Percentiles rank a stretch among this genome's conserved stretches.
Conservation (phyloP, 2,329 filamentous ascomycete genomes). For the Helotiales sp. region DNA sequence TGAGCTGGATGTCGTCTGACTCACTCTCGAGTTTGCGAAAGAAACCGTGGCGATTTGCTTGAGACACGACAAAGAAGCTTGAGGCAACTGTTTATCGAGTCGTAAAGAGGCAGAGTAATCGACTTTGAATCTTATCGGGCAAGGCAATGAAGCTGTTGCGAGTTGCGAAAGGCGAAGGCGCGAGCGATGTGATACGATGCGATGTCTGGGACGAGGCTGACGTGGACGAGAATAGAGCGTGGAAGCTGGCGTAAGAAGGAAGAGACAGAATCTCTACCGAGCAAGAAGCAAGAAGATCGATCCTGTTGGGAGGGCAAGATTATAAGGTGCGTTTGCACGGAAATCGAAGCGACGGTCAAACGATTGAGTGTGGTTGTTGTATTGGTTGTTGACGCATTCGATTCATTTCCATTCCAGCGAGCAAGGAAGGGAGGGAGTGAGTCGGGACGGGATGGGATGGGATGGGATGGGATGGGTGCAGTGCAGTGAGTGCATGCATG, state of each 20-base stretch:
- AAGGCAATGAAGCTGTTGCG: conserved; percentile 36
- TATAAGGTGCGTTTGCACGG: conserved; percentile 23
- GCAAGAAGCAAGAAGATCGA: conserved; percentile 9
- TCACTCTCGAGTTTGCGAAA: conserved; percentile 43
- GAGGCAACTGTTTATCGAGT: conserved; percentile 35
- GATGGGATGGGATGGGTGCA: neutral
- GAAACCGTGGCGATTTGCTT: conserved; percentile 38
- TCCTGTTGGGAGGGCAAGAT: conserved; percentile 24
- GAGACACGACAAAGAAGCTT: conserved; percentile 35
- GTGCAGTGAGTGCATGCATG: neutral
- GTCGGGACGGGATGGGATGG: neutral
- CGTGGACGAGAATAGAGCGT: conserved; percentile 21
- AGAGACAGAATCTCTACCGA: conserved; percentile 36
- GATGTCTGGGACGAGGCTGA: conserved; percentile 12
- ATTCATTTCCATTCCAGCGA: conserved; percentile 11
- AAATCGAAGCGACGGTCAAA: conserved; percentile 33
- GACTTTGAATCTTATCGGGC: conserved; percentile 35
- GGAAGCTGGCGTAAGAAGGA: conserved; percentile 28
- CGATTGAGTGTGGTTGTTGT: conserved; percentile 24
- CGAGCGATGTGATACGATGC: conserved; percentile 27
- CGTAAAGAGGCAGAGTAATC: conserved; percentile 24
- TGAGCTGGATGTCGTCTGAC: conserved; percentile 34
- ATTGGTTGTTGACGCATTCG: conserved; percentile 8
- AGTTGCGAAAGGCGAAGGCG: conserved; percentile 31
- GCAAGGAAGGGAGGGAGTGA: neutral